phyloP scores from a whole-genome alignment of 108 stramenopile genomes.

The Aurantiochytrium sp. region DNA sequence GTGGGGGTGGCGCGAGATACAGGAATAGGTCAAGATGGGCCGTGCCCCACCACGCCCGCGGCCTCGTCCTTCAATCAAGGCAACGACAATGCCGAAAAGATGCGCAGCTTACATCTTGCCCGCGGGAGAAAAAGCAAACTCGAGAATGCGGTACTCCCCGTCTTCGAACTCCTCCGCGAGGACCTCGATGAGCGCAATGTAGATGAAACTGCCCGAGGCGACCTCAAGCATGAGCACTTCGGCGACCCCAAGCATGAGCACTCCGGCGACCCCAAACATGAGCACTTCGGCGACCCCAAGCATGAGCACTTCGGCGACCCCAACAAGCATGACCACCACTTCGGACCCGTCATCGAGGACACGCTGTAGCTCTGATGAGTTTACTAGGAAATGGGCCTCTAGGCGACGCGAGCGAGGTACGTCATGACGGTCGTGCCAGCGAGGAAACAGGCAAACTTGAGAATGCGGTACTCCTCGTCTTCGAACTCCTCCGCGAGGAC shows the following conservation, averaged over 20 bases:
- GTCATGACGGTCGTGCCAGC: background rate
- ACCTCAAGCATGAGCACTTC: constrained; percentile 1
- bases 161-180: constrained; percentile 10
- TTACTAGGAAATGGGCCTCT: too few relatives aligned
- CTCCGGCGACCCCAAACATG: too few relatives aligned
- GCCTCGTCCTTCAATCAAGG: too few relatives aligned
- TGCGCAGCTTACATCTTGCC: too few relatives aligned
- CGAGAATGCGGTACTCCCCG: constrained; percentile 11
- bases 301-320: too few relatives aligned
- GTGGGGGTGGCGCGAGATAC: too few relatives aligned
- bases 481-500: constrained; percentile 10
- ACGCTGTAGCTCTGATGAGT: background rate
- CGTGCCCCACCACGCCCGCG: too few relatives aligned
- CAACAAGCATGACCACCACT: too few relatives aligned
- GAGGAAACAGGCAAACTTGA: background rate
- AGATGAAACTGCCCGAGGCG: constrained; percentile 4
- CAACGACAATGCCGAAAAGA: too few relatives aligned
- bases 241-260: too few relatives aligned
- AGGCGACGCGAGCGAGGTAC: background rate
- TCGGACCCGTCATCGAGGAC: background rate
- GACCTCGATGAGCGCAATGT: constrained; percentile 3
- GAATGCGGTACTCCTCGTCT: constrained; percentile 22
- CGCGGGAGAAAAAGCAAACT: background rate
- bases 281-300: too few relatives aligned
- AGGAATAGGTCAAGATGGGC: too few relatives aligned